Base-by-base conservation (phyloP, 192 early-diverging fungal species). In the Backusella liffmaniae region DNA sequence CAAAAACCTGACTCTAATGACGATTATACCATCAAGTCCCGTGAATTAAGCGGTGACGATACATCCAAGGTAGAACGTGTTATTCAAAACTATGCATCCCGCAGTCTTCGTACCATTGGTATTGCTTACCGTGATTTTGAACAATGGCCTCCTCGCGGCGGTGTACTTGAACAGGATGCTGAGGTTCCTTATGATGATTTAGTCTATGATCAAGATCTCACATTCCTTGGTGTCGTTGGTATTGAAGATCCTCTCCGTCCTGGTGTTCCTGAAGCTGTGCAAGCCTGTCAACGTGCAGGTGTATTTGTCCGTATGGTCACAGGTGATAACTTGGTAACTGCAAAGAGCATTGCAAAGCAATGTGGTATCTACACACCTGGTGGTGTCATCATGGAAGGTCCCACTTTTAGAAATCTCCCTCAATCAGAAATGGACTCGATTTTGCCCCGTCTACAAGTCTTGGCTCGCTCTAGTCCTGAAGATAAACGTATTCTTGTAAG, bases 241-340 rank as follows among this genome's bases (percentile, higher is more conserved):
- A 99, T 99, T 74, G 90, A 96, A 70, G 98, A 99, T 80, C 97
- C 98, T 35, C 85, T 99, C 21, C 93, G 98, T 72, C 91, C 93
- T 5, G 98, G 97, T 62, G 98, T 99, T 15, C 90, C 94, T 10
- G 94, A 92, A 76, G 96, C 97, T 36, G 97, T 99, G 34, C 80
- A 86, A 26, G 79, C 86, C 21, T 99, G 97, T 76, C 91, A 92
- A 78, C 88, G 89, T 41, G 98, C 98, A 30, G 97, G 98, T 59
- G 93, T 99, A 32, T 88, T 92, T 84, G 96, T 99, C 39, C 92
- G 97, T 18, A 99, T 99, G 98, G 97, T 99, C 16, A 99, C 98
- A 0, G 98, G 98, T 66, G 98, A 99, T 86, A 98, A 98, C 79
- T 75, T 96, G 62, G 84, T 92, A 0, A 99, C 98, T 1, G 98